Conservation (phyloP, 2,329 filamentous ascomycete genomes). For the Chrysosphaeria jannelii region DNA sequence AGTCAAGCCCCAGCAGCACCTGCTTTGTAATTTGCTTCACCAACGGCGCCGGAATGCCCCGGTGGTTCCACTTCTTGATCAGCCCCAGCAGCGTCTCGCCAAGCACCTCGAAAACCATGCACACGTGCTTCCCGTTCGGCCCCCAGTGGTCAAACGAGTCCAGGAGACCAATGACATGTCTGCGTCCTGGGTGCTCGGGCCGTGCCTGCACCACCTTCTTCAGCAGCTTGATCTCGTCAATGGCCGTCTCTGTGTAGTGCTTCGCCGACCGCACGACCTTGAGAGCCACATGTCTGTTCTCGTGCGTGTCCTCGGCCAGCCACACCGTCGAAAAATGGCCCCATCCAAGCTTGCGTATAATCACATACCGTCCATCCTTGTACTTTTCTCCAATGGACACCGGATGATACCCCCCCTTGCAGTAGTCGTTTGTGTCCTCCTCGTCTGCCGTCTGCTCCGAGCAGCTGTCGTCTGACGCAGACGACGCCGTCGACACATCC, state of each 20-base stretch:
- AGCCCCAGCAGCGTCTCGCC: slow-evolving; percentile 83
- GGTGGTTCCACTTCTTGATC: slow-evolving; percentile 96
- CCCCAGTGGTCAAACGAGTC: slow-evolving; percentile 97
- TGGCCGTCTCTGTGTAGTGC: slow-evolving; percentile 94
- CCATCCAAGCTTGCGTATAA: slow-evolving; percentile 91
- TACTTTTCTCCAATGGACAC: slow-evolving; percentile 86
- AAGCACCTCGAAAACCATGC: slow-evolving; percentile 97
- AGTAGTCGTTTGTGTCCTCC: slow-evolving; percentile 97
- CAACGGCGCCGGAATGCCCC: slow-evolving; percentile 81
- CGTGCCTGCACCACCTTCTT: slow-evolving; percentile 93
- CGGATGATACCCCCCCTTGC: slow-evolving; percentile 94
- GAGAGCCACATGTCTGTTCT: slow-evolving; percentile 78
- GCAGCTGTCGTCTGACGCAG: slow-evolving; percentile 52
- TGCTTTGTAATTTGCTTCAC: slow-evolving; percentile 99
- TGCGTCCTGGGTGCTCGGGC: slow-evolving; percentile 72
- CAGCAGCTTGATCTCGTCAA: slow-evolving; percentile 95
- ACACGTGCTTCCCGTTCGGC: slow-evolving; percentile 84
- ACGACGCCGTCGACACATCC: slow-evolving; percentile 50
- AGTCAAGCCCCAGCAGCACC: slow-evolving; percentile 80
- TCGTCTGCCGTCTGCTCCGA: slow-evolving; percentile 88
- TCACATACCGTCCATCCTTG: slow-evolving; percentile 89
- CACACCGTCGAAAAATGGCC: slow-evolving; percentile 97
- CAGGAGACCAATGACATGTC: slow-evolving; percentile 82
- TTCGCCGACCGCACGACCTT: slow-evolving; percentile 94
- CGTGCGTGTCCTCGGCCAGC: slow-evolving; percentile 55